These are phyloP conservation scores for Penicillium sp. DNA, from an alignment of 2,329 filamentous ascomycete species.

Conservation along the genomic window DNA sequence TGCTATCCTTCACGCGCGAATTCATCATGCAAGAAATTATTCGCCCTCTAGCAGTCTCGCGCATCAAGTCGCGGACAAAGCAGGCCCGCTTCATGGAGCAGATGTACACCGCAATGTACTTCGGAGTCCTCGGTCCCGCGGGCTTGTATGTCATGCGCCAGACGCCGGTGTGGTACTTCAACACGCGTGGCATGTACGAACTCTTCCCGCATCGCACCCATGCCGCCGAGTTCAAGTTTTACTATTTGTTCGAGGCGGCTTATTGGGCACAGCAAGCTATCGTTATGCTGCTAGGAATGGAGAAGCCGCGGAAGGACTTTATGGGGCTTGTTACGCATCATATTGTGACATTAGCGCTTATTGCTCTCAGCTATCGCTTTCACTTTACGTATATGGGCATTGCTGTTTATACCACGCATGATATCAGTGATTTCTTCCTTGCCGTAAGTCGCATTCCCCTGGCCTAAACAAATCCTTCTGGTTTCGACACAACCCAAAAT, in stretches of 20 bases:
- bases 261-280: slow-evolving; percentile 94
- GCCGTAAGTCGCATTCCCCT: slow-evolving; percentile 54
- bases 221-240: slow-evolving; percentile 78
- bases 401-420: slow-evolving; percentile 86
- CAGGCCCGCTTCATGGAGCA: slow-evolving; percentile 91
- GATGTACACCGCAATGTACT: slow-evolving; percentile 86
- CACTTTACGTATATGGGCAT: slow-evolving; percentile 93
- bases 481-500: background rate
- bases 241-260: slow-evolving; percentile 85
- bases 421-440: slow-evolving; percentile 90
- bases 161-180: slow-evolving; percentile 93
- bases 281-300: slow-evolving; percentile 76
- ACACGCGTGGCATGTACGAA: slow-evolving; percentile 82
- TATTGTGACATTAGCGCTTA: slow-evolving; percentile 77
- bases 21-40: slow-evolving; percentile 89
- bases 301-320: slow-evolving; percentile 89
- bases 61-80: slow-evolving; percentile 68
- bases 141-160: slow-evolving; percentile 84
- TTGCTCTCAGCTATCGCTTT: slow-evolving; percentile 82
- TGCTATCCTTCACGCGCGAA: slow-evolving; percentile 86
- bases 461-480: too few relatives aligned
- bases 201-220: slow-evolving; percentile 76
- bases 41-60: slow-evolving; percentile 66
- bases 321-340: slow-evolving; percentile 87
- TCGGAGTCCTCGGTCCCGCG: slow-evolving; percentile 70